A percentile compares a stretch with the other conserved stretches of the same genome.
Conservation (phyloP, 2,329 filamentous ascomycete species). For the Penicillium rolfsii region DNA sequence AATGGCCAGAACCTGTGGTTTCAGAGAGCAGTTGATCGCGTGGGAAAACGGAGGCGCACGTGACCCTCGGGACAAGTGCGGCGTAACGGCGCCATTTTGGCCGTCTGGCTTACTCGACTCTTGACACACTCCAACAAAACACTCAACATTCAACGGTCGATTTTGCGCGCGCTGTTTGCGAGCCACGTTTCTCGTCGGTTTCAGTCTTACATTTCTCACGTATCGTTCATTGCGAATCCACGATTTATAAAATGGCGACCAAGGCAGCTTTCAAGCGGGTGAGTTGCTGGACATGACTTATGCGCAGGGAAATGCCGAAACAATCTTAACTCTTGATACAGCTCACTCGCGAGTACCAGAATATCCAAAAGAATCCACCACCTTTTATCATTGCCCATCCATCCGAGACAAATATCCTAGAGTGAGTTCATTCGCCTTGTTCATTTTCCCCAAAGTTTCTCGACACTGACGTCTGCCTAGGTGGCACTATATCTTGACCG, state of each 20-base stretch:
- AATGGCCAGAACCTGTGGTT: constrained; percentile 34
- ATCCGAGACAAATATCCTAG: constrained; percentile 87
- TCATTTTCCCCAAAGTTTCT: neutral
- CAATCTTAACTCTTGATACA: constrained; percentile 32
- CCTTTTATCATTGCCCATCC: constrained; percentile 89
- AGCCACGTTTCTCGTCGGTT: neutral
- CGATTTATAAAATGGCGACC: constrained; percentile 61
- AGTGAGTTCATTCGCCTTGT: constrained; percentile 57
- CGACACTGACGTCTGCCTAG: constrained; percentile 46
- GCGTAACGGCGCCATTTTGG: constrained; percentile 6
- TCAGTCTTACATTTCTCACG: neutral
- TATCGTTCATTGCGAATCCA: neutral
- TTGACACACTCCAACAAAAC: neutral
- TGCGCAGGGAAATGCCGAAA: neutral
- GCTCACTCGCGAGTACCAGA: constrained; percentile 67
- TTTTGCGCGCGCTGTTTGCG: neutral
- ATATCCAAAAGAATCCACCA: constrained; percentile 74
- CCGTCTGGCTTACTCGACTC: neutral
- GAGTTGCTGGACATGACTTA: constrained; percentile 36
- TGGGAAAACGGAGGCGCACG: constrained; percentile 28
- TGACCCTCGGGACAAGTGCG: constrained; percentile 12
- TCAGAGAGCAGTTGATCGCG: constrained; percentile 22
- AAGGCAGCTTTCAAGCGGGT: constrained; percentile 74
- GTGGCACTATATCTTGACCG: constrained; percentile 96
- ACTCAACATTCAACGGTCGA: constrained; percentile 2